A percentile compares a stretch with the other conserved stretches of the same genome.
These are phyloP conservation scores for Lasiosphaeris hirsuta DNA, from an alignment of 495 filamentous ascomycete genomes.

Conservation along the genomic window DNA sequence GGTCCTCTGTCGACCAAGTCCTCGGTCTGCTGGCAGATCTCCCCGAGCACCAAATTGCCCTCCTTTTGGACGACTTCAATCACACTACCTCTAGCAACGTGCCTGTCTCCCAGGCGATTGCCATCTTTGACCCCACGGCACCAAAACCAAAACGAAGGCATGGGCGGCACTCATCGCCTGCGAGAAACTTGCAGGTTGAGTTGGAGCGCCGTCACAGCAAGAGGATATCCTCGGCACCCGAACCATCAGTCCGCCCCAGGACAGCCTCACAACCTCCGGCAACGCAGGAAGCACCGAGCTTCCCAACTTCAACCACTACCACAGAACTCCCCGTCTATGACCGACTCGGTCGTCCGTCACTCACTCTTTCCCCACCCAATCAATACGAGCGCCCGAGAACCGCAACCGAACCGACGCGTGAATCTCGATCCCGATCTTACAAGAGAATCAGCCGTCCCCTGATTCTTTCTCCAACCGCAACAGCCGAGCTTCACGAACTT, in stretches of 20 bases:
- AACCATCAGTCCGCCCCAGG: slow-evolving; percentile 13
- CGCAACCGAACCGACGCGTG: slow-evolving; percentile 7
- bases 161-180: slow-evolving; percentile 27
- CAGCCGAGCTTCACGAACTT: slow-evolving; percentile 32
- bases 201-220: slow-evolving; percentile 37
- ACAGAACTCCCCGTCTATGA: slow-evolving; percentile 4
- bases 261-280: slow-evolving; percentile 4
- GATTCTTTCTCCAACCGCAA: slow-evolving; percentile 31
- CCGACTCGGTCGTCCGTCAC: slow-evolving; percentile 10
- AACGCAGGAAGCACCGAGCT: neutral
- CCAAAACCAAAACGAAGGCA: slow-evolving; percentile 22
- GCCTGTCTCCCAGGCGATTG: slow-evolving; percentile 34
- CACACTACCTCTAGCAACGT: slow-evolving; percentile 39
- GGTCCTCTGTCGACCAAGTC: slow-evolving; percentile 40
- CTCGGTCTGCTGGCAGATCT: slow-evolving; percentile 38
- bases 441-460: slow-evolving; percentile 36
- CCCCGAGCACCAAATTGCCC: slow-evolving; percentile 32
- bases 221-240: slow-evolving; percentile 26
- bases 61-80: slow-evolving; percentile 37
- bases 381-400: slow-evolving; percentile 18
- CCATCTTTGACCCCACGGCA: slow-evolving; percentile 29
- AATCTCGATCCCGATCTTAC: slow-evolving; percentile 25
- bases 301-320: no score
- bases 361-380: slow-evolving; percentile 16
- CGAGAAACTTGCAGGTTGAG: slow-evolving; percentile 31